phyloP scores from a whole-genome alignment of 2,329 filamentous ascomycete species.

The Aspergillus latus region DNA sequence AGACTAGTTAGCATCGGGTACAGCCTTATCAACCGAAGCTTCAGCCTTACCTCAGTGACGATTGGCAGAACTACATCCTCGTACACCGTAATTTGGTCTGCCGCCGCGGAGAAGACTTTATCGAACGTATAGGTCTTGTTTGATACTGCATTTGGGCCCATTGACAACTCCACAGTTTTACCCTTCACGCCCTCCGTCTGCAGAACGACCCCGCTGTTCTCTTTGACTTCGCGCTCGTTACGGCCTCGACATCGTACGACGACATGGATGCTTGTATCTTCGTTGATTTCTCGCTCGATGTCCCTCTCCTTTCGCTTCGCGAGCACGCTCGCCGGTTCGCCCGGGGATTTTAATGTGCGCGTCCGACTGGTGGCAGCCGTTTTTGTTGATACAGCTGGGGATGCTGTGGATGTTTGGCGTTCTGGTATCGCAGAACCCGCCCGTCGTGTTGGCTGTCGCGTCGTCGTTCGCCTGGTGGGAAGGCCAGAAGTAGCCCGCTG shows the following conservation, averaged over 20 bases:
- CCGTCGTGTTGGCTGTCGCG: slow-evolving; percentile 53
- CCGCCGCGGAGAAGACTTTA: slow-evolving; percentile 92
- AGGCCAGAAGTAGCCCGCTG: slow-evolving; percentile 51
- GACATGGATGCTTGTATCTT: slow-evolving; percentile 97
- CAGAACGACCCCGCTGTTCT: slow-evolving; percentile 93
- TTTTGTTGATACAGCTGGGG: slow-evolving; percentile 69
- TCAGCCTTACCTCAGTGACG: slow-evolving; percentile 72
- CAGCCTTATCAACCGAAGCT: neutral
- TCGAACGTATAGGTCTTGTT: slow-evolving; percentile 98
- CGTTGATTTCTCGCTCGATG: slow-evolving; percentile 67
- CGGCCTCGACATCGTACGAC: slow-evolving; percentile 92
- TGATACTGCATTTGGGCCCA: slow-evolving; percentile 87
- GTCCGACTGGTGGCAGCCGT: slow-evolving; percentile 50
- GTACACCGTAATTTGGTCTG: slow-evolving; percentile 90
- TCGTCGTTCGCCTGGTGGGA: slow-evolving; percentile 48
- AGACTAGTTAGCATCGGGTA: slow-evolving; percentile 14
- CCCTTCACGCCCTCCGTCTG: slow-evolving; percentile 85
- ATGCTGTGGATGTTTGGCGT: slow-evolving; percentile 68
- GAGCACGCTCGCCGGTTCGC: slow-evolving; percentile 53
- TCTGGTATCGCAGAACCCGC: slow-evolving; percentile 55
- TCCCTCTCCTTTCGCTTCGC: slow-evolving; percentile 86
- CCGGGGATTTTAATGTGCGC: slow-evolving; percentile 44
- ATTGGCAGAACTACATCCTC: slow-evolving; percentile 95
- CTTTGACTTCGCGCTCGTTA: slow-evolving; percentile 85
- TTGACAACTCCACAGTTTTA: slow-evolving; percentile 78